A percentile compares a stretch with the other conserved stretches of the same genome.
Conservation (phyloP, 768 basidiomycete species). For the Holtermannia corniformis region DNA sequence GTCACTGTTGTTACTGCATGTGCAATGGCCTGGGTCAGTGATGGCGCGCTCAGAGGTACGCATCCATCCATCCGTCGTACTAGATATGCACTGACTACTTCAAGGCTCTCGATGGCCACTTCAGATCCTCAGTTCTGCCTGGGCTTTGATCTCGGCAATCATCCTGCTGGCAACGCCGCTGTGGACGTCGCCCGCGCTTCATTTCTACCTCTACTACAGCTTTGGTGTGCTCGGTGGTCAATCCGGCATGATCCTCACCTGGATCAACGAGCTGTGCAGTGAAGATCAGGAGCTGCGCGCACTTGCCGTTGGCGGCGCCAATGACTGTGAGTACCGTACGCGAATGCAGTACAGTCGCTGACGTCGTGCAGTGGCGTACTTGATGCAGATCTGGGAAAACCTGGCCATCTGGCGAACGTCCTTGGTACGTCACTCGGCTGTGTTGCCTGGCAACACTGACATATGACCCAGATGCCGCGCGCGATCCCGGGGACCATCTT, state of each 20-base stretch:
- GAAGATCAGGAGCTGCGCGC: conserved; percentile 26
- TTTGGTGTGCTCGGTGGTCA: neutral
- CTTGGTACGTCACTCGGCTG: too few relatives aligned
- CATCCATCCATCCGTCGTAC: neutral
- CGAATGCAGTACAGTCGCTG: neutral
- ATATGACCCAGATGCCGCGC: neutral
- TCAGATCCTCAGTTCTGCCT: neutral
- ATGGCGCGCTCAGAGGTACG: conserved; percentile 20
- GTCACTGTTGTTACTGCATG: conserved; percentile 11
- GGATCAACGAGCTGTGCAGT: conserved; percentile 26
- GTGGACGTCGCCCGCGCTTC: neutral
- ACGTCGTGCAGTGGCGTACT: neutral
- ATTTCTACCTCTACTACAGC: conserved; percentile 1
- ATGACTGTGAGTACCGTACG: conserved; percentile 13
- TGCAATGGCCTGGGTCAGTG: conserved; percentile 21
- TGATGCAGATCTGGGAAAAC: neutral
- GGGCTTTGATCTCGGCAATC: neutral
- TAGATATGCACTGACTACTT: neutral
- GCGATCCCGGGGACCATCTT: conserved; percentile 1
- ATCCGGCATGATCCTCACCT: conserved; percentile 17
- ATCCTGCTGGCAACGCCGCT: neutral
- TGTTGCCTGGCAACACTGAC: too few relatives aligned
- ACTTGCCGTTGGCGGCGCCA: conserved; percentile 22
- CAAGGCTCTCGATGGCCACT: neutral
- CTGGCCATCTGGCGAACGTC: conserved; percentile 1